A percentile compares a stretch with the other conserved stretches of the same genome.
Evolutionary conservation across 805 yeast genomes (phyloP).

Genomic region (Kodamaea leandrae): DNA sequence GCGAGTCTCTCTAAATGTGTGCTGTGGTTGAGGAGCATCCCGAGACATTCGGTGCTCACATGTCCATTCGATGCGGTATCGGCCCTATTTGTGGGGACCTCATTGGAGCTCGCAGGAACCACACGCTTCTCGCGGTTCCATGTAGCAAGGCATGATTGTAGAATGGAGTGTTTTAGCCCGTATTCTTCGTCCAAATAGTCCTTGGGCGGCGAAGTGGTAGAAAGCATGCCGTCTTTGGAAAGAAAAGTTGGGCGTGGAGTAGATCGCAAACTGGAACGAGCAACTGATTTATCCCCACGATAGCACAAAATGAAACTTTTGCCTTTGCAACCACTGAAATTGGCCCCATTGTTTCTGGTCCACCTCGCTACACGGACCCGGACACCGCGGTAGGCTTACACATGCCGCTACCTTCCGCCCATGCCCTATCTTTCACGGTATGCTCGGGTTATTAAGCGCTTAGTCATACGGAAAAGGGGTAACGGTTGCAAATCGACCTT

Average conservation of each 20-base stretch:
- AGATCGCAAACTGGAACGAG: no score
- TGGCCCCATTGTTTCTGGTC: no score
- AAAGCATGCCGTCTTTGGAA: neutral
- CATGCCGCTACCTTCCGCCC: no score
- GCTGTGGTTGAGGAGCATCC: neutral
- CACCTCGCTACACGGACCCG: no score
- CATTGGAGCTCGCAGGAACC: neutral
- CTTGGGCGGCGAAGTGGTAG: neutral
- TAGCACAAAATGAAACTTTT: no score
- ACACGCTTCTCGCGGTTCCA: neutral
- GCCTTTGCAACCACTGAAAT: no score
- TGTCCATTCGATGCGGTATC: neutral
- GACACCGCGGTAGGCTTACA: no score
- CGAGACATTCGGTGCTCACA: neutral
- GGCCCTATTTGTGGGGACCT: neutral
- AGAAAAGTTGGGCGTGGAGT: neutral
- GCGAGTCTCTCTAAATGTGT: neutral
- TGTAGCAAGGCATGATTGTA: conserved; percentile 5
- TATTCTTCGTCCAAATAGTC: conserved; percentile 16
- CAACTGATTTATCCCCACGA: no score
- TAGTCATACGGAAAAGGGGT: neutral
- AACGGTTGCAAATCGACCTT: neutral
- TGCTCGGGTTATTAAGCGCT: neutral
- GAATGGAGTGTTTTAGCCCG: conserved; percentile 27
- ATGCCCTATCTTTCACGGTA: no score